Evolutionary conservation across 192 early-diverging fungal genomes (phyloP).

Genomic region (Coemansia sp.): DNA sequence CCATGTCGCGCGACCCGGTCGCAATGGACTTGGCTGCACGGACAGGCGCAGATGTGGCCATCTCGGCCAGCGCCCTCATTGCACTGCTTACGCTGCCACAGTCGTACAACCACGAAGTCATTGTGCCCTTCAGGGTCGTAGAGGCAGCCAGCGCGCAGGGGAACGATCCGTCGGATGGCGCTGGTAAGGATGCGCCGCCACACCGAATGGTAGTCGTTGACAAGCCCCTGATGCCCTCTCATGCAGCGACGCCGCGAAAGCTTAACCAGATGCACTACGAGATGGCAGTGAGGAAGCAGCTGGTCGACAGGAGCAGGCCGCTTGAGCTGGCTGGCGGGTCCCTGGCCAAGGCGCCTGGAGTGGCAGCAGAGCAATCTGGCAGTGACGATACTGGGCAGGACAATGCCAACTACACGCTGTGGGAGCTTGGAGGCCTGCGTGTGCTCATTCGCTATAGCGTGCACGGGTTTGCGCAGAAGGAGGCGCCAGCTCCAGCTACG

Average conservation of each 20-base stretch:
- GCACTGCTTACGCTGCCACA: slow-evolving; percentile 43
- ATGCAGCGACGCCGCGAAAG: slow-evolving; percentile 27
- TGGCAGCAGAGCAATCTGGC: neutral
- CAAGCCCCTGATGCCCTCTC: slow-evolving; percentile 18
- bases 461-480: slow-evolving; percentile 20
- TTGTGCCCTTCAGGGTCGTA: slow-evolving; percentile 27
- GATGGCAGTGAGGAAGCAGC: slow-evolving; percentile 8
- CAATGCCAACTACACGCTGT: slow-evolving; percentile 46
- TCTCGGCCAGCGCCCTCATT: slow-evolving; percentile 27
- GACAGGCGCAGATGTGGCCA: slow-evolving; percentile 30
- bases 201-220: slow-evolving; percentile 28
- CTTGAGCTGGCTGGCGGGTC: slow-evolving; percentile 19
- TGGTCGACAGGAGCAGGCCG: slow-evolving; percentile 5
- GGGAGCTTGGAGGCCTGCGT: slow-evolving; percentile 43
- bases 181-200: neutral
- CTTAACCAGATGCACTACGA: slow-evolving; percentile 31
- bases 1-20: slow-evolving; percentile 24
- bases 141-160: neutral
- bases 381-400: neutral
- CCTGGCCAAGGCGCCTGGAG: neutral
- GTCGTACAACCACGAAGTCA: slow-evolving; percentile 25
- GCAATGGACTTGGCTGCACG: slow-evolving; percentile 17
- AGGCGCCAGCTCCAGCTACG: neutral
- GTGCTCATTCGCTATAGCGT: slow-evolving; percentile 40
- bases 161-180: neutral